Base-by-base conservation (phyloP, 1,284 basidiomycete species). In the Ceratobasidium sp. region DNA sequence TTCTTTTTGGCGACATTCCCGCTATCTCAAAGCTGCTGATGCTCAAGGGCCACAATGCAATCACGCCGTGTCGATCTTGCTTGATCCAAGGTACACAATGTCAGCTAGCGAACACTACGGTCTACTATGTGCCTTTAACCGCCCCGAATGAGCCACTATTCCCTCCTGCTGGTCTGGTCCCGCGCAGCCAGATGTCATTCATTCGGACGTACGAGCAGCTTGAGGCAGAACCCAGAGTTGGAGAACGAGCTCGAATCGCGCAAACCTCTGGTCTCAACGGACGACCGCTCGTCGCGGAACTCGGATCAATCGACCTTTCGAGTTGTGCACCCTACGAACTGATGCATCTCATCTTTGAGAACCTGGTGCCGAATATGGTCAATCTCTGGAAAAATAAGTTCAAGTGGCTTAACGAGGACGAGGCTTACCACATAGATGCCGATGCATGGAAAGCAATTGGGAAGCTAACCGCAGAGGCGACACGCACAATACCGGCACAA, bases 261-360 rank as follows among this genome's bases (percentile, higher is more conserved):
- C 52, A 54, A 22, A 6, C 1, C 1, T 25, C 5, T 11, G 52
- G 52, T 17, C 1, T 54, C 52, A 54, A 54, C 22, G 52, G 22
- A 1, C 52, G 22, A 11, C 22, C 22, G 22, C 1, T 54, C 6
- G 3, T 54, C 22, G 22, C 52, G 3, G 1, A 11, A 22, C 22
- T 54, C 3, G 29, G 29, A 8, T 64, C 66, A 1, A 40, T 79
- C 22, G n/a, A 69, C 19, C 71, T 77, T n/a, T 34, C 78, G 1
- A 43, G 51, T 25, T 73, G 69, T 9, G 78, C 76, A n/a, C 78
- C 78, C 7, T 77, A 74, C 32, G 78, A 79, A 17, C 69, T 78
- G 22, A 79, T 79, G 78, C 78, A 79, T 57, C 59, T 76, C 8
- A 40, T 79, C 19, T 77, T 76, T 22, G 77, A 79, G 43, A 79